Evolutionary conservation across 2,329 filamentous ascomycete species (phyloP), one percentile per base, ranked within the genome.

Genomic region (Chaetomium strumarium): DNA sequence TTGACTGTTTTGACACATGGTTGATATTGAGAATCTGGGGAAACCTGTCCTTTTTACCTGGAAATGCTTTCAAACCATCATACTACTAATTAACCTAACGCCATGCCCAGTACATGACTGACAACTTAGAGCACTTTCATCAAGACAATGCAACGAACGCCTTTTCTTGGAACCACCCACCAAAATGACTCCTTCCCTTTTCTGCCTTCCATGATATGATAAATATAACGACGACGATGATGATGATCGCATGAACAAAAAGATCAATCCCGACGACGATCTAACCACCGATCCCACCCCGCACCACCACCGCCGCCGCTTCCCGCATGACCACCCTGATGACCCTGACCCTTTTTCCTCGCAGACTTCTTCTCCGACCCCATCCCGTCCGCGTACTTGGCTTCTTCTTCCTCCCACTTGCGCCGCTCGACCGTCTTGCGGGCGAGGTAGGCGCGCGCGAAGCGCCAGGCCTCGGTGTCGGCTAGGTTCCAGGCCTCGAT

Each of bases 391-490:
- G 76, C 79, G 64, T 80, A 89, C 60, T 74, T 77, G 57, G 76
- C 76, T 70, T 89, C 85, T 55, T 86, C 79, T 56, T 84, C 78
- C 65, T 88, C 84, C 85, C 86, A 91, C 62, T 78, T 74, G 59
- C 73, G 66, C 52, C 85, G 72, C 72, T 90, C 86, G 42, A 85
- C 73, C 24, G 75, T 70, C 39, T 78, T 72, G 36, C 86, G 71
- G 16, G 85, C 85, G 46, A 83, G 71, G 58, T 79, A 89, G 0
- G 87, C 86, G 36, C 83, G 73, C 5, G 83, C 77, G 63, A 91
- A 91, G 62, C 80, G 81, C 87, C 87, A 92, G 1, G 83, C 82
- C 68, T 92, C 87, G 1, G 83, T 84, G 62, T 92, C 88, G 0
- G 82, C 85, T 58, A 90, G 65, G 64, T 81, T 84, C 81, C 81